These are phyloP conservation scores for Pseudotulostoma volvatum DNA, from an alignment of 495 filamentous ascomycete species.

Conservation along the genomic window DNA sequence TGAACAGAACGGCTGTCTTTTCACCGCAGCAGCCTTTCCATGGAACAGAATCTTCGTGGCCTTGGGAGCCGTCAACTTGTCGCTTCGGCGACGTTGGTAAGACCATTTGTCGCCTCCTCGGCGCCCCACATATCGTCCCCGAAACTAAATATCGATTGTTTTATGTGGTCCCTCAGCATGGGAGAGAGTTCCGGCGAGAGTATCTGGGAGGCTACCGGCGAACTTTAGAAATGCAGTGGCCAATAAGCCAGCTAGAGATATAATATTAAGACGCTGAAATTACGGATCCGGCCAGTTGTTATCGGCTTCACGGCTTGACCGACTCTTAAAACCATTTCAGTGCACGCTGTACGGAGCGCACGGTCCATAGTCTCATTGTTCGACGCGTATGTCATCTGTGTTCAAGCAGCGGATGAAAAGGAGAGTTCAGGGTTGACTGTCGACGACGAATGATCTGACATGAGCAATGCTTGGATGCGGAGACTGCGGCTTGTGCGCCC, in stretches of 20 bases:
- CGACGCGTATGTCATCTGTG: slow-evolving; percentile 22
- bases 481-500: no score
- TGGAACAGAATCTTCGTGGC: slow-evolving; percentile 38
- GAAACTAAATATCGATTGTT: no score
- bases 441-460: no score
- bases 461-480: no score
- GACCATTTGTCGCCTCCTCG: slow-evolving; percentile 23
- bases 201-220: no score
- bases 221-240: slow-evolving; percentile 30
- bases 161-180: no score
- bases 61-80: slow-evolving; percentile 35
- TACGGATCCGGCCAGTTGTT: slow-evolving; percentile 11
- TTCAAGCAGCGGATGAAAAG: no score
- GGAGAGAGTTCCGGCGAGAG: no score
- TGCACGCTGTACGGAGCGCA: slow-evolving; percentile 15
- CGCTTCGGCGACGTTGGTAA: slow-evolving; percentile 34
- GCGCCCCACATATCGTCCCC: no score
- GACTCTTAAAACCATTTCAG: slow-evolving; percentile 19
- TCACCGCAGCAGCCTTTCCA: slow-evolving; percentile 44
- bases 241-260: slow-evolving; percentile 31
- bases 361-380: slow-evolving; percentile 20
- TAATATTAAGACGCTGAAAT: slow-evolving; percentile 22
- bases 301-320: slow-evolving; percentile 18
- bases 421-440: no score
- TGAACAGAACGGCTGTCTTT: slow-evolving; percentile 33